These are phyloP conservation scores for Rehmannia glutinosa DNA, from an alignment of 257 asterid genomes.

Conservation along the genomic window DNA sequence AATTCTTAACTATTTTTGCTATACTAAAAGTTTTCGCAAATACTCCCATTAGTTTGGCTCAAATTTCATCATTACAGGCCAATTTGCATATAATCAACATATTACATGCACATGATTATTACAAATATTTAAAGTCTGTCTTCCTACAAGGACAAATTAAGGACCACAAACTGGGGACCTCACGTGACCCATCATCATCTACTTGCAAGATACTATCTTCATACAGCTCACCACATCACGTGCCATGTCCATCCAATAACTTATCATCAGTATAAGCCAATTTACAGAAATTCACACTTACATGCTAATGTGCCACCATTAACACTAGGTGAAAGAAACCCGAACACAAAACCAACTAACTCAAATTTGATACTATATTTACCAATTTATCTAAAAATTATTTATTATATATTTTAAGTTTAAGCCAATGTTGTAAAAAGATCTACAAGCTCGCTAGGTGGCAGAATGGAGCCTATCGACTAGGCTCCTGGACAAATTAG, in stretches of 20 bases:
- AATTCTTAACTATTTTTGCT: no score
- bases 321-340: no score
- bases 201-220: conserved; percentile 2
- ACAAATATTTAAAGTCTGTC: neutral
- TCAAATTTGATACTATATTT: no score
- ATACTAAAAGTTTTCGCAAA: no score
- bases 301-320: neutral
- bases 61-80: neutral
- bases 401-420: no score
- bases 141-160: conserved; percentile 9
- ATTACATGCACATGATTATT: neutral
- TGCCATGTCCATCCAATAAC: conserved; percentile 26
- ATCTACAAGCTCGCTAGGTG: no score
- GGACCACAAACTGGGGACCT: conserved; percentile 37
- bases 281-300: neutral
- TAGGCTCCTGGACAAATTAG: no score
- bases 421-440: no score
- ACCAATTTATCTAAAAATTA: no score
- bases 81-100: neutral
- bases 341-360: no score
- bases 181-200: conserved; percentile 18
- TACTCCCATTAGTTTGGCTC: neutral
- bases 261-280: neutral
- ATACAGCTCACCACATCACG: conserved; percentile 32
- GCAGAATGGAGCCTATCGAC: no score